Base-by-base conservation (phyloP, 768 basidiomycete genomes). In the Cystofilobasidium ferigula region DNA sequence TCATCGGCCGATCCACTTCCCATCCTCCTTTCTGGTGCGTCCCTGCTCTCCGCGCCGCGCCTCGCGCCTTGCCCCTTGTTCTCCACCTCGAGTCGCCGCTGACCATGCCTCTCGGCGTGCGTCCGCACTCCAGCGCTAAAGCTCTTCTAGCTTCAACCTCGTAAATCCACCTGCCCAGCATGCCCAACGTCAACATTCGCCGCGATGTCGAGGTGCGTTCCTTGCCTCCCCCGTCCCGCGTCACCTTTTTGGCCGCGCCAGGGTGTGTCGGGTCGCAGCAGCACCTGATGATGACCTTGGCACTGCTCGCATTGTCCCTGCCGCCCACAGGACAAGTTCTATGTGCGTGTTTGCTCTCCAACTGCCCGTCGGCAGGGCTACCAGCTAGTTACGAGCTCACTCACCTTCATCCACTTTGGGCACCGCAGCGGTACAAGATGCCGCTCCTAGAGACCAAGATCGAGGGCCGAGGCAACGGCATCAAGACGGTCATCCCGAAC, bases 381-480 rank as follows among this genome's bases (percentile, higher is more conserved):
- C n/a, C 45, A 89, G 89, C 71, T 92, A 92, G 82, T 88, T 85
- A 86, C 86, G 71, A 69, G 83, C 51, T 45, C 12, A 45, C 28
- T 4, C 42, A 14, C 30, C 22, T 10, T 8, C 32, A 38, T 28
- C 13, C 32, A 28, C 30, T 7, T 8, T 22, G 12, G 61, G 26
- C 22, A 24, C 56, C 9, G 47, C 26, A 40, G 40, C 34, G 63
- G n/a, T 32, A 32, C 58, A 93, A 90, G 70, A 99, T 99, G 95
- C 95, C 95, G 63, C 76, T 92, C 67, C 83, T 99, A 69, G 82
- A 84, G 70, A 94, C 88, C 69, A 98, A 98, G 81, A 92, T 98
- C 40, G 95, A 99, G 79, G 95, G 95, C 73, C 93, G 92, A 78
- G 95, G 95, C 68, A 99, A 99, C 76, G 95, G 95, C 73, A 98